Evolutionary conservation across 2,329 filamentous ascomycete species (phyloP), one percentile per base, ranked within the genome.

Genomic region (Stromatinia cepivora): DNA sequence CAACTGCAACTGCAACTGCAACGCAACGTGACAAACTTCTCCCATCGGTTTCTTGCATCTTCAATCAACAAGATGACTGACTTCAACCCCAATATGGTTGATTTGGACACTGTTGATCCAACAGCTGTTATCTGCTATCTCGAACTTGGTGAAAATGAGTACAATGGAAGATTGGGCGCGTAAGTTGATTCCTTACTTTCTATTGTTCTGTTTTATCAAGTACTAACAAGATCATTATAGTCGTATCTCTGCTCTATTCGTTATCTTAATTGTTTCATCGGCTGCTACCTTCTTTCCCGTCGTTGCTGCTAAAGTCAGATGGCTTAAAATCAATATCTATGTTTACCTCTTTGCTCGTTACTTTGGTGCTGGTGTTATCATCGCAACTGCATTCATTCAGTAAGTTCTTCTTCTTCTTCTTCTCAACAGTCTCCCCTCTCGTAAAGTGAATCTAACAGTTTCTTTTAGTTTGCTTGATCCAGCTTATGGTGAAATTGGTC

Each of bases 341-440:
- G 83, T 86, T 1, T 93, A 92, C 79, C 89, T 92, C 75, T 82
- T 90, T 73, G 61, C 81, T 76, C 28, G 81, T 77, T 92, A 90
- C 79, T 92, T 93, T 73, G 91, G 91, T 62, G 90, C 90, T 4
- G 91, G 91, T 39, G 90, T 93, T 69, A 93, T 93, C 74, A 84
- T 93, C 69, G 89, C 90, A 1, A 93, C 91, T 1, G 90, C 91
- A 1, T 93, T 93, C 77, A 91, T 93, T 71, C 91, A 93, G 75
- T 77, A 81, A 36, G 81, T 69, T 82, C 54, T 82, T 87, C 84
- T 81, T 74, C 83, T 75, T n/a, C n/a, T n/a, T 34, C n/a, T 57
- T 74, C 81, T 56, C 7, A 5, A 3, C 28, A 13, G 15, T 9
- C n/a, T 20, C 22, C 15, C 1, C 22, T 25, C 8, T 22, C 11